A percentile compares a stretch with the other conserved stretches of the same genome.
Conservation (phyloP, 257 asterid species). For the Jacaranda copaia region DNA sequence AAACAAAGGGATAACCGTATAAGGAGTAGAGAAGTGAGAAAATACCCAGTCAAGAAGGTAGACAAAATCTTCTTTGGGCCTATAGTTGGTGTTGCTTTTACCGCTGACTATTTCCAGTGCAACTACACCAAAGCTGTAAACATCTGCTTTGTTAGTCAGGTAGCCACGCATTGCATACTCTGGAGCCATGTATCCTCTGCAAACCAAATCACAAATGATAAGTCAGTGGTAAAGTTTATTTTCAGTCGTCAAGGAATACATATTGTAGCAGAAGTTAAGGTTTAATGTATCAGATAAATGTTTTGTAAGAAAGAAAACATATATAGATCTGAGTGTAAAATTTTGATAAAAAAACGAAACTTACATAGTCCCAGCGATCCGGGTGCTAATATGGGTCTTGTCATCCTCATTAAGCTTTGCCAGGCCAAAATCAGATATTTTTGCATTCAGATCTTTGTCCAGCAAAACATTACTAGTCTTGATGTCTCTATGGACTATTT, state of each 20-base stretch:
- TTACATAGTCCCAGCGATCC: conserved; percentile 95
- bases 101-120: conserved; percentile 89
- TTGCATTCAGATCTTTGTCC: conserved; percentile 77
- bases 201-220: conserved; percentile 23
- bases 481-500: conserved; percentile 92
- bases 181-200: conserved; percentile 98
- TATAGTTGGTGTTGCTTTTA: conserved; percentile 83
- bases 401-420: conserved; percentile 88
- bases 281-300: no score
- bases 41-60: conserved; percentile 93
- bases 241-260: no score
- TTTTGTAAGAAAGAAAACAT: no score
- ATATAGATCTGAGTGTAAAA: no score
- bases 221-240: no score
- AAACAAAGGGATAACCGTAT: background rate
- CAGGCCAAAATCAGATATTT: conserved; percentile 91
- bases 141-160: conserved; percentile 86
- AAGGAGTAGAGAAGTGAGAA: background rate
- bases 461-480: conserved; percentile 84
- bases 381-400: conserved; percentile 81
- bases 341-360: conserved; percentile 22
- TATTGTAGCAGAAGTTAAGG: no score
- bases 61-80: conserved; percentile 77
- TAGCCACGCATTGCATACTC: conserved; percentile 94
- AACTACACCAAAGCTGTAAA: conserved; percentile 96